Percentiles rank a stretch among this genome's conserved stretches.
Conservation (phyloP, 768 basidiomycete species). For the Trametes elegans region DNA sequence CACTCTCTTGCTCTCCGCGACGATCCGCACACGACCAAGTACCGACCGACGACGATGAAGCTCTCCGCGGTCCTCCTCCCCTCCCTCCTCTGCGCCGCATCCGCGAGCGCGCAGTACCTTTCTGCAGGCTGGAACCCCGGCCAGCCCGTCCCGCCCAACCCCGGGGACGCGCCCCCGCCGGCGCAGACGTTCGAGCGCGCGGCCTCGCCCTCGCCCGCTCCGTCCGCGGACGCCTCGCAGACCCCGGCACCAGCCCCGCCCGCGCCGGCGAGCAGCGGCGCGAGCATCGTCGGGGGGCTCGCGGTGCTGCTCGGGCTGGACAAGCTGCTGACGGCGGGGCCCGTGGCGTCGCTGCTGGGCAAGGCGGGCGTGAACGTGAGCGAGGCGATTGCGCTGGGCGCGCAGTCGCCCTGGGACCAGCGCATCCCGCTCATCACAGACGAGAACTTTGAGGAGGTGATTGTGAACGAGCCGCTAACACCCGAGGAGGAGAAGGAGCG, state of each 20-base stretch:
- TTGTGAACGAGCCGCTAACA: constrained; percentile 67
- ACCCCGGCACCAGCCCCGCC: no score
- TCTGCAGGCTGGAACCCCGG: constrained; percentile 82
- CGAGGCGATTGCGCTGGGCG: constrained; percentile 42
- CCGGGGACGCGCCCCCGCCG: constrained; percentile 6
- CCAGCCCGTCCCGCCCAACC: constrained; percentile 43
- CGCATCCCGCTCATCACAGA: constrained; percentile 82
- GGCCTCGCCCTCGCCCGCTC: not conserved
- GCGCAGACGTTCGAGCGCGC: constrained; percentile 11
- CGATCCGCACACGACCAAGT: constrained; percentile 18
- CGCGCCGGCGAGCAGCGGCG: constrained; percentile 5
- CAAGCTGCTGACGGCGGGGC: constrained; percentile 47
- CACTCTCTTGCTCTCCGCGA: not conserved
- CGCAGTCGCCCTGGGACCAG: constrained; percentile 54
- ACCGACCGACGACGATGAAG: constrained; percentile 58
- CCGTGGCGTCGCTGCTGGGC: constrained; percentile 52
- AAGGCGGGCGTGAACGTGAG: constrained; percentile 72
- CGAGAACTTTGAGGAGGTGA: constrained; percentile 68
- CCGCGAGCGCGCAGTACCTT: constrained; percentile 66
- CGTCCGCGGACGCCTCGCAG: constrained; percentile 1
- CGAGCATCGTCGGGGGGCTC: not conserved
- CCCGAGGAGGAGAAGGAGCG: constrained; percentile 61
- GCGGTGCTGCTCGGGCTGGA: constrained; percentile 26
- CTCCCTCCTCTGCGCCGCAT: constrained; percentile 32
- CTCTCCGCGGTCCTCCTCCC: constrained; percentile 34